These are phyloP conservation scores for Fusarium sp. DNA, from an alignment of 2,329 filamentous ascomycete species.

Conservation along the genomic window DNA sequence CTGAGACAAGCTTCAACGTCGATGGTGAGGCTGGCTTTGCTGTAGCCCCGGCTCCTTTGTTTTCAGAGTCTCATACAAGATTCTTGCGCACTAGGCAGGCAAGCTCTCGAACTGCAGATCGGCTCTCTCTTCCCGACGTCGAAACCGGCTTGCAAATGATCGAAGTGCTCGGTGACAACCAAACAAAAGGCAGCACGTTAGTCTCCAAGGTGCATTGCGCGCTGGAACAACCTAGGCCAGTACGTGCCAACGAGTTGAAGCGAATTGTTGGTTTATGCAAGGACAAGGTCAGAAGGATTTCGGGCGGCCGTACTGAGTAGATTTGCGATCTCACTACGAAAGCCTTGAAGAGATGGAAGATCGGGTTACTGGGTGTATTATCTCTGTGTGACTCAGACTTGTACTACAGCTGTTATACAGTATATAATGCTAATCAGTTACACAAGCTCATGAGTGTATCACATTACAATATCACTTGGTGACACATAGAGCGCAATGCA, in stretches of 20 bases:
- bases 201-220: constrained; percentile 46
- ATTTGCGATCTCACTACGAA: constrained; percentile 5
- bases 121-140: constrained; percentile 13
- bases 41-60: constrained; percentile 9
- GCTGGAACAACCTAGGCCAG: constrained; percentile 48
- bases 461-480: background rate
- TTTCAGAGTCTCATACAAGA: constrained; percentile 10
- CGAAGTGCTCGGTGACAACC: constrained; percentile 6
- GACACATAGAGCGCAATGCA: background rate
- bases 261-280: constrained; percentile 48
- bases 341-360: background rate
- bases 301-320: constrained; percentile 34
- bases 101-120: constrained; percentile 3
- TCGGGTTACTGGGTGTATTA: constrained; percentile 10
- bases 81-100: constrained; percentile 3
- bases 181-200: constrained; percentile 37
- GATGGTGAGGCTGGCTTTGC: constrained; percentile 34
- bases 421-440: constrained; percentile 20
- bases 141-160: constrained; percentile 2
- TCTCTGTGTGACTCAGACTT: constrained; percentile 21
- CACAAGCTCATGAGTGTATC: background rate
- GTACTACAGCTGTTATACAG: constrained; percentile 25
- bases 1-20: constrained; percentile 34
- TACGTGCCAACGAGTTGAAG: constrained; percentile 47
- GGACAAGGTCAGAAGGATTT: constrained; percentile 39